A percentile compares a stretch with the other conserved stretches of the same genome.
Evolutionary conservation across 257 asterid genomes (phyloP).

Genomic region (Thymus quinquecostatus): DNA sequence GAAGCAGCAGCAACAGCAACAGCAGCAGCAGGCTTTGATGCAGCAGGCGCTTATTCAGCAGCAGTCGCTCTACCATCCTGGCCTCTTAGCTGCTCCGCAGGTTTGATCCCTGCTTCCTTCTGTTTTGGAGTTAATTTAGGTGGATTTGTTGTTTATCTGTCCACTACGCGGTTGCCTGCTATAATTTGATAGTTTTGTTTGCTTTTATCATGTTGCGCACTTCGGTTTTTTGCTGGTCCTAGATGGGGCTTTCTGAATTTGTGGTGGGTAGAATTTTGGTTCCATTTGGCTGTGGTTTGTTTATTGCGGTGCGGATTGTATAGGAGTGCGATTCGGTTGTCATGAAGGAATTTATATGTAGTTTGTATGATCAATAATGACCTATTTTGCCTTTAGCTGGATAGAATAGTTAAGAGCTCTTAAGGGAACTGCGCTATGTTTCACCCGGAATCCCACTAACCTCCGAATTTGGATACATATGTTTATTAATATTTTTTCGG

Average conservation of each 20-base stretch:
- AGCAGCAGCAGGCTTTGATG: slow-evolving; percentile 89
- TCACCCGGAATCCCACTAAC: not conserved
- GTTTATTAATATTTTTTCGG: not conserved
- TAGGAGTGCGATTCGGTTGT: not conserved
- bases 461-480: not conserved
- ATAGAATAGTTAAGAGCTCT: not conserved
- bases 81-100: slow-evolving; percentile 93
- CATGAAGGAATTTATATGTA: not conserved
- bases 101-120: slow-evolving; percentile 34
- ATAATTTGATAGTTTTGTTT: slow-evolving; percentile 5
- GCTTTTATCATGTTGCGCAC: not conserved
- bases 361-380: not conserved
- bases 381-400: not conserved
- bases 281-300: not conserved
- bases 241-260: slow-evolving; percentile 16
- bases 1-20: slow-evolving; percentile 86
- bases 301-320: not conserved
- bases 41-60: slow-evolving; percentile 96
- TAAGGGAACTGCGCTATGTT: not conserved
- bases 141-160: not conserved
- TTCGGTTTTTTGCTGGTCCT: slow-evolving; percentile 5
- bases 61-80: slow-evolving; percentile 88
- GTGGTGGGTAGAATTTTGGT: slow-evolving; percentile 8
- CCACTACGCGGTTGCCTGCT: not conserved
- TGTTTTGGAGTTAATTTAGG: slow-evolving; percentile 1